Base-by-base conservation (phyloP, 2,329 filamentous ascomycete species). In the Emergomyces orientalis region DNA sequence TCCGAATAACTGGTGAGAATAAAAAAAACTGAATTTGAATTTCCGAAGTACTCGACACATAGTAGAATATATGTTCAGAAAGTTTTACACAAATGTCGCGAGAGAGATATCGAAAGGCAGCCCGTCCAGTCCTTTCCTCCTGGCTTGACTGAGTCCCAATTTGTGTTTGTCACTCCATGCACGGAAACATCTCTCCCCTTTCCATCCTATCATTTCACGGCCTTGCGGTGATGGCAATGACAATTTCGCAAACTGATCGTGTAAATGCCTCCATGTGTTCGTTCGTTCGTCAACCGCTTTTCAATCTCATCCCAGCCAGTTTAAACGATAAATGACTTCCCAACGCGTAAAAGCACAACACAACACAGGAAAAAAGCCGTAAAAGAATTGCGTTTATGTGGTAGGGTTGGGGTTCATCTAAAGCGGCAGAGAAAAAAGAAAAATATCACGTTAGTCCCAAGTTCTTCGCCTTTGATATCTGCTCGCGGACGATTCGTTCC, bases 351-450 rank as follows among this genome's bases (percentile, higher is more conserved):
- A 41, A 49, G 49, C 57, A 25, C 34, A 59, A 47, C 41, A 47
- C 57, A 59, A 59, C 37, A 37, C 11, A 41, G 39, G 37, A 30
- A 30, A 27, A 32, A 59, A 59, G 34, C 57, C 41, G 41, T 47
- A 22, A 59, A 59, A 34, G 14, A 59, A 32, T 39, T 47, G 27
- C 62, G 64, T 73, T 81, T 89, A 90, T 73, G 86, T 77, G 77
- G 85, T 86, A 74, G 89, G 88, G 85, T 91, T 91, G 79, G 89
- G 88, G 86, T 92, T 92, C 89, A 92, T 92, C 89, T 89, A 69
- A 62, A 59, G 11, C n/a, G 8, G 34, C 34, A 1, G 13, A 41
- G 19, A 13, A 9, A 65, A 66, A 49, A 54, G 3, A 32, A 54
- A 67, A 60, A 45, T 54, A 61, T 60, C 62, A 30, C 17, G 56